Base-by-base conservation (phyloP, 2,329 filamentous ascomycete genomes). In the Ceratocystis eucalypticola region DNA sequence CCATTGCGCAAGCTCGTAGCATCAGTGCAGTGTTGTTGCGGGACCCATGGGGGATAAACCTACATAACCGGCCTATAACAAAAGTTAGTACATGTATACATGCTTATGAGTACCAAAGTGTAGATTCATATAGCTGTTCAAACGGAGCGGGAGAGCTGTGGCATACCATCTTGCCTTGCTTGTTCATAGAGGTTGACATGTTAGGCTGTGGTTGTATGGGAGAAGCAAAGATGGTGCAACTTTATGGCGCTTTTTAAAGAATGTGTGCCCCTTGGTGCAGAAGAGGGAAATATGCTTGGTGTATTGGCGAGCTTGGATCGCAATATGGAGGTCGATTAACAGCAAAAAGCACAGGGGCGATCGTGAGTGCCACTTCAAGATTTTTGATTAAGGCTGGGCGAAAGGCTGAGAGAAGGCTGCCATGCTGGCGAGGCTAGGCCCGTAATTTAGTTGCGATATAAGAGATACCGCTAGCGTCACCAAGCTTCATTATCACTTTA, bases 121-220 rank as follows among this genome's bases (percentile, higher is more conserved):
- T 33, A 41, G 72, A 4, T 41, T 15, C 10, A 41, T 12, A 41
- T 41, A 41, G 37, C 37, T 41, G 37, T 41, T 41, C 10, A 41
- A 41, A 12, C 37, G 72, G 71, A 72, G 70, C 70, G 71, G 69
- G 69, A 44, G 15, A 57, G 53, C 44, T 65, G 53, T 68, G 68
- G 86, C 90, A 83, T 82, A 97, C 94, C 94, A 99, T 97, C 84
- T 99, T 97, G 79, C 94, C 94, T 79, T 96, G 92, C 79, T 96
- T 96, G 84, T 96, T 93, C 67, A 69, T 65, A 55, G 67, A 44
- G 67, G 69, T 66, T 75, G 87, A 84, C 86, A 87, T 87, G 10
- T 62, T 65, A 59, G 64, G 61, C 33, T 44, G 15, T 7, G 59
- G 15, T 62, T 68, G 33, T 62, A 20, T 41, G 50, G 50, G 59